Base-by-base conservation (phyloP, 331 rosid species). In the Cydonia oblonga region DNA sequence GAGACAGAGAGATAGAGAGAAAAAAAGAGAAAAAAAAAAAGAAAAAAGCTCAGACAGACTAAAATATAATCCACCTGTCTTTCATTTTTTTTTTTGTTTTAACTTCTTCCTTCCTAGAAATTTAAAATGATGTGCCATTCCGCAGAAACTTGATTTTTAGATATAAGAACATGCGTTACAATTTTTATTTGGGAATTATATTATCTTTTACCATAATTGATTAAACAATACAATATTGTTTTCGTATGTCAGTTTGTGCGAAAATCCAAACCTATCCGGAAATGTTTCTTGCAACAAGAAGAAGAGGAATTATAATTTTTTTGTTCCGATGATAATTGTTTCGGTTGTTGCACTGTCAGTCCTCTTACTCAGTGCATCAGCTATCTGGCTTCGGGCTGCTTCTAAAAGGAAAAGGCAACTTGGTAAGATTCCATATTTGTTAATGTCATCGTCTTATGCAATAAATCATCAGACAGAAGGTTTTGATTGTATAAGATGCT, bases 331-430 rank as follows among this genome's bases (percentile, higher is more conserved):
- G 44, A 10, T 38, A 11, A 38, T 38, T 38, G 44, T 38, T 38
- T 38, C 44, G 24, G 3, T 3, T 22, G 22, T 44, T 20, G 15
- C 35, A 23, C 46, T 32, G 25, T 19, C 69, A 24, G 7, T 71
- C 44, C n/a, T 66, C 66, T 11, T 66, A 30, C 26, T 66, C 2
- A 26, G 18, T 64, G 58, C 54, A 10, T 49, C 54, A 10, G 76
- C 26, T 15, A 53, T 14, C 68, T 60, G 60, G 59, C 58, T 0
- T 38, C 44, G 14, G 44, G 44, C 13, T 40, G 28, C 49, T 16
- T 35, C 28, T 42, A 64, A n/a, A 42, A 30, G 69, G 62, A 57
- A 44, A 80, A 64, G 57, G 18, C 67, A n/a, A 12, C 29, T 4
- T 65, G 70, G 53, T 65, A 20, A 64, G 51, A 62, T 23, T 18